phyloP scores from a whole-genome alignment of 2,329 filamentous ascomycete genomes.

The Claviceps purpurea region DNA sequence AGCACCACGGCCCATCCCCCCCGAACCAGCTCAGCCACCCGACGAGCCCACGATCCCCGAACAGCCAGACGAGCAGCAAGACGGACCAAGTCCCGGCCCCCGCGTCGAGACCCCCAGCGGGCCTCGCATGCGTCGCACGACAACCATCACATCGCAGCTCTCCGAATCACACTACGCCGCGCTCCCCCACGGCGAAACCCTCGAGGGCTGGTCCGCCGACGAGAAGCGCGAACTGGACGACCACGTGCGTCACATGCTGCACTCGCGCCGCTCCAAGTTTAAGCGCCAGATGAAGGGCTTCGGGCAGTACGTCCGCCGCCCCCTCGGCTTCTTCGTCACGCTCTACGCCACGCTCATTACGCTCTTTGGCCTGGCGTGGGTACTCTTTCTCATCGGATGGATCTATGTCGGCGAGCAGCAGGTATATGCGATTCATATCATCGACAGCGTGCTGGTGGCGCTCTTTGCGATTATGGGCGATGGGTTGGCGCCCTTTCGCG shows the following conservation, averaged over 20 bases:
- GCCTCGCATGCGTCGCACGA: slow-evolving; percentile 22
- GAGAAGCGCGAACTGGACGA: slow-evolving; percentile 72
- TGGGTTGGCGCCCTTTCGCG: slow-evolving; percentile 60
- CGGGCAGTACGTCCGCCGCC: slow-evolving; percentile 61
- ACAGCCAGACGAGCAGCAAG: neutral
- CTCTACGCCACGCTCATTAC: slow-evolving; percentile 75
- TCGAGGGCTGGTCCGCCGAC: slow-evolving; percentile 61
- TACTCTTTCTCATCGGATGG: slow-evolving; percentile 84
- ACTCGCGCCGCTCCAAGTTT: slow-evolving; percentile 66
- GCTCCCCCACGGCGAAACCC: slow-evolving; percentile 56
- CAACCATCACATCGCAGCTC: slow-evolving; percentile 54
- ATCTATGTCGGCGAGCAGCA: slow-evolving; percentile 67
- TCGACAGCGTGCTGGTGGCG: slow-evolving; percentile 58
- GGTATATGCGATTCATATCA: slow-evolving; percentile 54
- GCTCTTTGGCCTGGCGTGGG: slow-evolving; percentile 75
- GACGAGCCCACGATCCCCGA: slow-evolving; percentile 9
- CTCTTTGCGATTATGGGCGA: slow-evolving; percentile 60
- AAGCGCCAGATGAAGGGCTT: slow-evolving; percentile 72
- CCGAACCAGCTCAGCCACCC: neutral
- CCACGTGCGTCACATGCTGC: slow-evolving; percentile 75
- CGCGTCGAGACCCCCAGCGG: slow-evolving; percentile 10
- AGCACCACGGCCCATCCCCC: neutral
- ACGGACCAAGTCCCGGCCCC: slow-evolving; percentile 6
- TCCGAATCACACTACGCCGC: slow-evolving; percentile 66
- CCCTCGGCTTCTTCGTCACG: slow-evolving; percentile 72